Evolutionary conservation across 495 filamentous ascomycete species (phyloP), one percentile per base, ranked within the genome.

Genomic region (Penicillium simplicissimum): DNA sequence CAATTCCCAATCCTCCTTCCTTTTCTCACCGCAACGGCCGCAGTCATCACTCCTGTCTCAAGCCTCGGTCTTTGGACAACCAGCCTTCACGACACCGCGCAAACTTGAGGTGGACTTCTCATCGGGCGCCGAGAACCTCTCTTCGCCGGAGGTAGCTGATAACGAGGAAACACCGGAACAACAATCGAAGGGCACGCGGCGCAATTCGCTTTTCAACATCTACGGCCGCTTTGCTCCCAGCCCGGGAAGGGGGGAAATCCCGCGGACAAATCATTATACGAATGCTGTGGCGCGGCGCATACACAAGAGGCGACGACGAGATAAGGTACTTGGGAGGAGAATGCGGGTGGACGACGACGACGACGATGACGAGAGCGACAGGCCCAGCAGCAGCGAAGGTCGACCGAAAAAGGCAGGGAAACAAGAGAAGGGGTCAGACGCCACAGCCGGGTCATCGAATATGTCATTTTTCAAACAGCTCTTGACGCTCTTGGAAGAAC

Each of bases 1-100:
- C 14, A 75, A 83, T 60, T 76, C 74, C 9, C 76, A 84, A 43
- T 71, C 79, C 34, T 81, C 79, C 33, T 81, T 79, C 67, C 66
- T 75, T 37, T 79, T 80, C 66, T 76, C 74, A 13, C 74, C 70
- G 56, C 64, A 71, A 6, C 64, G 60, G 57, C 31, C 75, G 61
- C 72, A 75, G 66, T 52, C 55, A 23, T 63, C 68, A 33, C 63
- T 58, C 14, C 69, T 45, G 45, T 73, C 62, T 7, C 66, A 74
- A 38, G 70, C 76, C 60, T 60, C 75, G 52, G 64, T 78, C 15
- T 92, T 90, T 64, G 84, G 83, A 55, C 88, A 87, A 67, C 80
- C 86, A 4, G 84, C 87, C 10, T 96, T 95, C 68, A 91, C 83
- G 31, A 96, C 90, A 8, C 92, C 92, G 3, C 89, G 90, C 42